Evolutionary conservation across 148 eudicot genomes (phyloP), one percentile per base, ranked within the genome.

Genomic region (Tetragonia tetragonoides): DNA sequence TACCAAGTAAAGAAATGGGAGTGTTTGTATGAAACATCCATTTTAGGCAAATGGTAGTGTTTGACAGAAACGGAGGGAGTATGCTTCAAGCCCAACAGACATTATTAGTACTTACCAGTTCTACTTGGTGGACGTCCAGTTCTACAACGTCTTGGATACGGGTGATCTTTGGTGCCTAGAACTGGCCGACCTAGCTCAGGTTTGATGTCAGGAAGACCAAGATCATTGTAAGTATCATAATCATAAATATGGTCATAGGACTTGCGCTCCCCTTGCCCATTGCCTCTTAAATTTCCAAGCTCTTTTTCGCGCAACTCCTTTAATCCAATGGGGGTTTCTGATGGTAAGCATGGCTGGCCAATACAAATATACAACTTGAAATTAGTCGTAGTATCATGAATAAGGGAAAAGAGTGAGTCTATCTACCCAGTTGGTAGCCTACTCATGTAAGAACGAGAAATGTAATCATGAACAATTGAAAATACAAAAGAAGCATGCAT

Each of bases 71-170:
- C n/a, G n/a, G n/a, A n/a, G n/a, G n/a, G n/a, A n/a, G n/a, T 28
- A 28, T 28, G 34, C 34, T 28, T 28, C 34, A 28, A 28, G 34
- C 34, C 1, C 34, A 28, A 28, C 34, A 28, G 34, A 28, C 9
- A 44, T 39, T 40, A 78, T 17, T 20, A 44, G 20, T 53, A 59
- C n/a, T 64, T 71, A 86, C 89, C 89, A 34, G 69, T 56, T 9
- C 79, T 77, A 69, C 66, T 46, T 0, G 38, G 64, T 7, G 83
- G 80, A 10, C 85, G 82, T 20, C 90, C 87, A 9, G 87, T 87
- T 80, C 87, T 79, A 18, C 81, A 77, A n/a, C 90, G 79, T 16
- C 90, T 82, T 8, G 88, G 90, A 75, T 87, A 87, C 2, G 90
- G 90, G 57, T 49, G 73, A 14, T 69, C 15, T 10, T 84, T 77